A percentile compares a stretch with the other conserved stretches of the same genome.
Evolutionary conservation across 2,329 filamentous ascomycete genomes (phyloP).

Genomic region (Microdochium paspali): DNA sequence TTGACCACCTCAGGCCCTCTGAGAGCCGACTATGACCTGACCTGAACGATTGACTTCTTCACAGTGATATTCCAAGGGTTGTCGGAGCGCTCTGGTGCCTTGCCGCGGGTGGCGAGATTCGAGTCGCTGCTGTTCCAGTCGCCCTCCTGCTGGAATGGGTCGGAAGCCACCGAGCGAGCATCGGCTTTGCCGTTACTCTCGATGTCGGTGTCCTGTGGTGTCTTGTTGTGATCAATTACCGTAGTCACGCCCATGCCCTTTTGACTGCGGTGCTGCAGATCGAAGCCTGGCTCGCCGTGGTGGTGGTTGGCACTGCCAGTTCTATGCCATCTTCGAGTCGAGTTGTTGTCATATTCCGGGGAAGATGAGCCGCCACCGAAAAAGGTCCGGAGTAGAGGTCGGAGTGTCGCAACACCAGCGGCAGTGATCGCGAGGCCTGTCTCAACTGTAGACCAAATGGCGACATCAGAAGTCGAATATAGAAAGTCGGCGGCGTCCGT

Average conservation of each 20-base stretch:
- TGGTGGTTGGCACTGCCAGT: conserved; percentile 3
- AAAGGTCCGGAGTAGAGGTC: conserved; percentile 19
- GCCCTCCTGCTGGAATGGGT: conserved; percentile 2
- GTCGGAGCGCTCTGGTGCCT: neutral
- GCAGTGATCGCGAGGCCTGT: conserved; percentile 31
- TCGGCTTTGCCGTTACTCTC: conserved; percentile 3
- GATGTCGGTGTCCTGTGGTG: neutral
- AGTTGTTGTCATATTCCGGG: conserved; percentile 4
- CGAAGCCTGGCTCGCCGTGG: conserved; percentile 4
- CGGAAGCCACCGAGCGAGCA: conserved; percentile 1
- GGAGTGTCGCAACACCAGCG: conserved; percentile 27
- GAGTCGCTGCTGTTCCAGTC: conserved; percentile 7
- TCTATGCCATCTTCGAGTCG: conserved; percentile 4
- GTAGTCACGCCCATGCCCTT: conserved; percentile 7
- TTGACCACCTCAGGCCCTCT: too few relatives aligned
- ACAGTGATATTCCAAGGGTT: conserved; percentile 7
- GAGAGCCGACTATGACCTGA: neutral
- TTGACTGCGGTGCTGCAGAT: conserved; percentile 4
- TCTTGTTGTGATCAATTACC: conserved; percentile 6
- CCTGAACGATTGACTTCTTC: conserved; percentile 8
- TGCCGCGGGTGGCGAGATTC: conserved; percentile 2
- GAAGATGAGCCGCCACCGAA: conserved; percentile 6
- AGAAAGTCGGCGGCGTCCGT: conserved; percentile 28
- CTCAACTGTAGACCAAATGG: conserved; percentile 35
- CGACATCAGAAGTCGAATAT: conserved; percentile 30